Evolutionary conservation across 306 rosid genomes (phyloP).

Genomic region (Vigna mungo): DNA sequence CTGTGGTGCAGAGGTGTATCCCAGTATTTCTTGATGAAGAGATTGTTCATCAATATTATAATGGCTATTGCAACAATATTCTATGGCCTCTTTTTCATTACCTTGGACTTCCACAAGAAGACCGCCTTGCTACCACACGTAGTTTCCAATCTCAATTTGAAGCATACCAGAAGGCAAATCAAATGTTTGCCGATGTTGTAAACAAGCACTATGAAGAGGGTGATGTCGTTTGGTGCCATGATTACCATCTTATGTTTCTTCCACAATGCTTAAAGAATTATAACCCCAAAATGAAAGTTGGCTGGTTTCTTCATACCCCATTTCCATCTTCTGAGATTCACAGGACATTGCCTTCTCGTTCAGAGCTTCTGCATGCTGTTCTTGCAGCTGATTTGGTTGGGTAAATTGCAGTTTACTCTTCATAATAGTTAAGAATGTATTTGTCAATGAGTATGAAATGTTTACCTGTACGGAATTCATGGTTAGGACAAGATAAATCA

Average conservation of each 20-base stretch:
- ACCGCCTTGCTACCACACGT: constrained; percentile 94
- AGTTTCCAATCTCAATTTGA: constrained; percentile 92
- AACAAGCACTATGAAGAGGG: constrained; percentile 80
- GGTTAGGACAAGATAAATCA: constrained; percentile 21
- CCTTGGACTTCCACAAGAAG: constrained; percentile 97
- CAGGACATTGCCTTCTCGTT: constrained; percentile 88
- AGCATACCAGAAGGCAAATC: constrained; percentile 89
- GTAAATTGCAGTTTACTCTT: constrained; percentile 51
- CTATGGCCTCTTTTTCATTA: constrained; percentile 96
- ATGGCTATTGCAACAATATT: constrained; percentile 93
- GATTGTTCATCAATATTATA: constrained; percentile 89
- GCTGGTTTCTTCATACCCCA: constrained; percentile 97
- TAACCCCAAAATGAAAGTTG: constrained; percentile 82
- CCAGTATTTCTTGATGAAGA: constrained; percentile 96
- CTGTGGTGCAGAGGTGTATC: constrained; percentile 70
- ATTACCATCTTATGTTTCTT: constrained; percentile 95
- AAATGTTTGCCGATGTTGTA: constrained; percentile 95
- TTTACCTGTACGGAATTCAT: not conserved
- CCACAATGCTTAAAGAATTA: constrained; percentile 83
- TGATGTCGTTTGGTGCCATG: constrained; percentile 98
- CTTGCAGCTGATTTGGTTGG: constrained; percentile 96
- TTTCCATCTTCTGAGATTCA: constrained; percentile 96
- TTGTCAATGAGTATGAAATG: constrained; percentile 9
- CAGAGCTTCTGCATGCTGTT: constrained; percentile 84
- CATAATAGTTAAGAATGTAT: not conserved